Base-by-base conservation (phyloP, 139 green algal species). In the Micractinium sp. region DNA sequence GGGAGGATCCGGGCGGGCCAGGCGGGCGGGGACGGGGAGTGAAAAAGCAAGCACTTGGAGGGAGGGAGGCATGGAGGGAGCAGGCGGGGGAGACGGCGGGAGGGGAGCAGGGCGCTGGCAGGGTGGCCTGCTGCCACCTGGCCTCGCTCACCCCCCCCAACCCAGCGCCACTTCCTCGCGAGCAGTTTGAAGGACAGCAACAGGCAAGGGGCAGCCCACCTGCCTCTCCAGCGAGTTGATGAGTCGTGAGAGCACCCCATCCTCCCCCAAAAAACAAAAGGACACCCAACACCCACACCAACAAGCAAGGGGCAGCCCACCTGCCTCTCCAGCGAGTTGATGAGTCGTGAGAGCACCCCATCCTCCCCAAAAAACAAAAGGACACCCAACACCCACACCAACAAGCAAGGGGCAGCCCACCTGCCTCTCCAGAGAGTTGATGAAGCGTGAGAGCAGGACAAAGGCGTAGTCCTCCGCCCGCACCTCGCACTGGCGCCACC, bases 391-490 rank as follows among this genome's bases (percentile, higher is more conserved):
- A 74, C 47, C 31, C n/a, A n/a, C n/a, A n/a, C n/a, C n/a, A n/a
- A n/a, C n/a, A n/a, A n/a, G n/a, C n/a, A n/a, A n/a, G n/a, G n/a
- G n/a, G 35, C 41, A 31, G 7, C 81, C 18, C 83, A 96, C 95
- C 93, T 92, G 81, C 18, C 93, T 74, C 67, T 97, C 95, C 33
- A 98, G 71, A 22, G 78, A n/a, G 73, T 96, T 97, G 80, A 95
- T 91, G 73, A 97, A 93, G 35, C 95, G 90, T 71, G 88, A 94
- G 25, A 98, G 90, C 60, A 99, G 92, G 73, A 99, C 96, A 89
- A 99, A 99, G 3, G 91, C 87, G 87, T 98, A 99, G 84, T 99
- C 96, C 92, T 99, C 98, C 0, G 96, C 90, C 0, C 95, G 90
- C 73, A 99, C 95, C 91, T 99, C 98, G 5, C 94, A 92, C 90